These are phyloP conservation scores for Pistacia integerrima DNA, from an alignment of 345 rosid species.

Conservation along the genomic window DNA sequence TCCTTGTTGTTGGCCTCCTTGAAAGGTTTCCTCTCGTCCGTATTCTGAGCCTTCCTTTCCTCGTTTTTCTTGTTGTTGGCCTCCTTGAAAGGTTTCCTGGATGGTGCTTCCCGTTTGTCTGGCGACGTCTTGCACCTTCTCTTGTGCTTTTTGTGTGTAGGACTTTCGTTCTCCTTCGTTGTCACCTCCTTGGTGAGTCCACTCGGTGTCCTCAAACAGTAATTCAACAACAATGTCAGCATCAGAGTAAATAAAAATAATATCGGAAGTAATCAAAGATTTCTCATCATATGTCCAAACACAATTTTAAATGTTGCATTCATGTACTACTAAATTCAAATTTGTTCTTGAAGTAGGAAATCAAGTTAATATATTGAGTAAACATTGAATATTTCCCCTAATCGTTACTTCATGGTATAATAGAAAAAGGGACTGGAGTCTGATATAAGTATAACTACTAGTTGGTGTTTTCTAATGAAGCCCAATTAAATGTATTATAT, in stretches of 20 bases:
- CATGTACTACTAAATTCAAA: no score
- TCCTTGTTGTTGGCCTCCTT: slow-evolving; percentile 14
- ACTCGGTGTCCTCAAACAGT: slow-evolving; percentile 21
- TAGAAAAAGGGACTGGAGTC: no score
- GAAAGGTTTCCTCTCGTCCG: not conserved
- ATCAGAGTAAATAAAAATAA: not conserved
- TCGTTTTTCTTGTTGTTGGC: not conserved
- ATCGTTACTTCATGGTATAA: no score
- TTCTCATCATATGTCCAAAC: no score
- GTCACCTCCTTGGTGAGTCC: slow-evolving; percentile 23
- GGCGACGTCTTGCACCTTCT: slow-evolving; percentile 5
- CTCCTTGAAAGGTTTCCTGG: slow-evolving; percentile 3
- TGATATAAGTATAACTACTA: no score
- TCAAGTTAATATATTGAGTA: no score
- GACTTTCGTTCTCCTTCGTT: slow-evolving; percentile 21
- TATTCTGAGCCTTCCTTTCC: slow-evolving; percentile 4
- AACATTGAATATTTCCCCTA: no score
- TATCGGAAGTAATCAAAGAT: no score
- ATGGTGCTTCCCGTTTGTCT: slow-evolving; percentile 6
- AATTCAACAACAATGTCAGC: not conserved
- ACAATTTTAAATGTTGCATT: no score
- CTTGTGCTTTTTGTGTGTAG: slow-evolving; percentile 22
- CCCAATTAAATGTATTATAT: no score
- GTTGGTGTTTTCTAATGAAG: no score
- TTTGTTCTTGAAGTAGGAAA: no score